These are phyloP conservation scores for Colletotrichum sp. DNA, from an alignment of 2,329 filamentous ascomycete genomes.

Conservation along the genomic window DNA sequence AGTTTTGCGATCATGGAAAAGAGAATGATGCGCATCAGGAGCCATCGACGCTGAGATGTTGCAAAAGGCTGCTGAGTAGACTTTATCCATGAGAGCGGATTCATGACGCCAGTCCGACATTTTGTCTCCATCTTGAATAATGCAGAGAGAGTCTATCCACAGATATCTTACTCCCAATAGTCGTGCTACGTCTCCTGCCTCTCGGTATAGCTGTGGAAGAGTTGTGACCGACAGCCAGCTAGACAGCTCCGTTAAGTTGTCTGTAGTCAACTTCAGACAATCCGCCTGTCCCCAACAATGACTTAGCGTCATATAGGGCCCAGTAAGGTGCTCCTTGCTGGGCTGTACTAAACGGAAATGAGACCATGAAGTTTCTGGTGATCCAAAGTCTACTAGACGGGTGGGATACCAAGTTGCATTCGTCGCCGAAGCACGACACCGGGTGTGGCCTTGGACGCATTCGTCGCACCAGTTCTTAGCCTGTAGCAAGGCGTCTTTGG, in stretches of 20 bases:
- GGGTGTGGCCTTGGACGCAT: background rate
- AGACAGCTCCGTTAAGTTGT: background rate
- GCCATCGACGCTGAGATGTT: conserved; percentile 24
- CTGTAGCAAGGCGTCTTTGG: background rate
- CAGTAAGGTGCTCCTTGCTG: rapidly evolving
- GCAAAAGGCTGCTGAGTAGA: conserved; percentile 24
- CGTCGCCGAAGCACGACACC: background rate
- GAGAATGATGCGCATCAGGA: background rate
- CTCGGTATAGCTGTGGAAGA: conserved; percentile 6
- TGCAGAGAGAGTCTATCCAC: conserved; percentile 22
- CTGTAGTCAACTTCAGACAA: background rate
- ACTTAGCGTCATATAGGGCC: background rate
- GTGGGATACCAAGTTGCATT: background rate
- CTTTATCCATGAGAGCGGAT: conserved; percentile 19
- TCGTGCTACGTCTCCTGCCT: background rate
- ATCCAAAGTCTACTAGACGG: background rate
- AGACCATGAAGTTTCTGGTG: background rate
- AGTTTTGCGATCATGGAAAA: background rate
- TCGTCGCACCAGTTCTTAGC: background rate
- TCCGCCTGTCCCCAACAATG: conserved; percentile 5
- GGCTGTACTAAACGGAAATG: background rate
- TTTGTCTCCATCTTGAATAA: conserved; percentile 16
- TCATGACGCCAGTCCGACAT: conserved; percentile 23
- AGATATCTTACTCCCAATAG: background rate
- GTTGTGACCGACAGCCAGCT: background rate